Percentiles rank a stretch among this genome's conserved stretches.
Evolutionary conservation across 164 flowering plant genomes (phyloP).

Genomic region (Umbellularia californica): DNA sequence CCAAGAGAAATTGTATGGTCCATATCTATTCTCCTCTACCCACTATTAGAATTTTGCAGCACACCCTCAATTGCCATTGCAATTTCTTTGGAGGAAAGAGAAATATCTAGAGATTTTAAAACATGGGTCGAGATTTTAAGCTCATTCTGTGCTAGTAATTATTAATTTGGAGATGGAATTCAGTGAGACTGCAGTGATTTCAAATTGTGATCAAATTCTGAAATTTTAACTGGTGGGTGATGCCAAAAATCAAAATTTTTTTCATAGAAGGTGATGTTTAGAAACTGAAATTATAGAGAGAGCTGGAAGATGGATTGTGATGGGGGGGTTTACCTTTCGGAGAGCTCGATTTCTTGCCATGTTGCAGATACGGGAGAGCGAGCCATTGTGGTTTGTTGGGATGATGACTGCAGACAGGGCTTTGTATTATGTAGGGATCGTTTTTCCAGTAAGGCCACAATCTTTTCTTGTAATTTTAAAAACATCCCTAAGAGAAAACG

Average conservation of each 20-base stretch:
- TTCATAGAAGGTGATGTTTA: too few species aligned
- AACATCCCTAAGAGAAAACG: too few species aligned
- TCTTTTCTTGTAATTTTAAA: too few species aligned
- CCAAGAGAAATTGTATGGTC: too few species aligned
- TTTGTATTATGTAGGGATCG: too few species aligned
- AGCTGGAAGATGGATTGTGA: background rate
- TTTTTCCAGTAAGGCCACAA: too few species aligned
- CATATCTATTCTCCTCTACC: background rate
- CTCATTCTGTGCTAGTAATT: too few species aligned
- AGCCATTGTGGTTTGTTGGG: background rate
- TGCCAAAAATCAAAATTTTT: background rate
- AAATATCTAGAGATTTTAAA: background rate
- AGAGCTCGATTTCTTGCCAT: conserved; percentile 7
- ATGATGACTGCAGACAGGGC: too few species aligned
- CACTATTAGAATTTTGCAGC: background rate
- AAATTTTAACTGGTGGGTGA: background rate
- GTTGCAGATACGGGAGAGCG: background rate
- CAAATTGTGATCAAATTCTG: background rate
- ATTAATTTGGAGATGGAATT: too few species aligned
- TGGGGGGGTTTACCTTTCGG: background rate
- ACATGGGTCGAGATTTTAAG: background rate
- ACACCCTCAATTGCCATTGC: background rate
- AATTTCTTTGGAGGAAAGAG: background rate
- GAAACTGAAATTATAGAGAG: background rate
- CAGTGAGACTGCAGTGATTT: too few species aligned